Conservation (phyloP, 2,329 filamentous ascomycete species). For the Purpureocillium lavendulum region DNA sequence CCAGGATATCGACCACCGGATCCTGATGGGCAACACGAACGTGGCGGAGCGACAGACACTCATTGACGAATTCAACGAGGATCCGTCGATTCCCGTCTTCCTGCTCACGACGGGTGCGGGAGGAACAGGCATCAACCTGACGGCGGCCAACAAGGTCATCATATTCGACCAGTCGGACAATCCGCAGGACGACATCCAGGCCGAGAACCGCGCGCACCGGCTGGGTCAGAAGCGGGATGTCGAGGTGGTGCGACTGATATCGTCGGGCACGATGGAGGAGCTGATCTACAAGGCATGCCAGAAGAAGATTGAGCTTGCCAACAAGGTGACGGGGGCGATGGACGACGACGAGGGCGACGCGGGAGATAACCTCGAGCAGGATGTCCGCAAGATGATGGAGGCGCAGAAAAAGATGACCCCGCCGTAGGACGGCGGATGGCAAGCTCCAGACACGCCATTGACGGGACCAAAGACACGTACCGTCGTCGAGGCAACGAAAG, state of each 20-base stretch:
- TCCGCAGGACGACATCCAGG: slow-evolving; percentile 95
- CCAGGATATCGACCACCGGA: slow-evolving; percentile 65
- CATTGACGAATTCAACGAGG: slow-evolving; percentile 76
- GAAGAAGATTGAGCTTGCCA: slow-evolving; percentile 85
- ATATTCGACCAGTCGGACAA: slow-evolving; percentile 98
- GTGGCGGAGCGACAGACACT: slow-evolving; percentile 79
- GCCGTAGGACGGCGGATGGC: slow-evolving; percentile 20
- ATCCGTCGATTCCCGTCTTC: slow-evolving; percentile 77
- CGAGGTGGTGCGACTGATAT: slow-evolving; percentile 81
- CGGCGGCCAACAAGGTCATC: slow-evolving; percentile 92
- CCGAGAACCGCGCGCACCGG: slow-evolving; percentile 91
- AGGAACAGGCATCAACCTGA: slow-evolving; percentile 94
- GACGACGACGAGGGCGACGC: slow-evolving; percentile 22
- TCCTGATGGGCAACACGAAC: slow-evolving; percentile 78
- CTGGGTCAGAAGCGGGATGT: slow-evolving; percentile 88
- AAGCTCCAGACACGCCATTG: background rate
- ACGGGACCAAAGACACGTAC: background rate
- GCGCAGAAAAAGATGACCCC: slow-evolving; percentile 27
- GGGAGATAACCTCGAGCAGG: slow-evolving; percentile 30
- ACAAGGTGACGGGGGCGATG: slow-evolving; percentile 39
- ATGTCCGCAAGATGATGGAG: slow-evolving; percentile 35
- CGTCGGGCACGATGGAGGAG: slow-evolving; percentile 78
- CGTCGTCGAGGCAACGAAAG: background rate
- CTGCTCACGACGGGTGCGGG: slow-evolving; percentile 89
- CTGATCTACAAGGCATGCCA: slow-evolving; percentile 85